These are phyloP conservation scores for Nigrograna mackinnonii DNA, from an alignment of 2,329 filamentous ascomycete species.

Conservation along the genomic window DNA sequence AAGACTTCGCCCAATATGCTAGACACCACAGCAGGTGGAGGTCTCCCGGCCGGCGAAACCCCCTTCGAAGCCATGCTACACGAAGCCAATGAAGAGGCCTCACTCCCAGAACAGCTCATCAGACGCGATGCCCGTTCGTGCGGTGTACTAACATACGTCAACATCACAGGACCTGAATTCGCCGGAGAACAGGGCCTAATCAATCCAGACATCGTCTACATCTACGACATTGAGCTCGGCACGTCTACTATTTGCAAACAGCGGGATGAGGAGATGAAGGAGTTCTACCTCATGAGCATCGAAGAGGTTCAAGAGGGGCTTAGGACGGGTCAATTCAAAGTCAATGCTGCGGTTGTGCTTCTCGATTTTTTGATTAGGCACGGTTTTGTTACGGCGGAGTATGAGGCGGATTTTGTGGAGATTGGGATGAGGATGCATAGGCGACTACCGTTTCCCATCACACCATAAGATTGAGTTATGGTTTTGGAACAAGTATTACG, in stretches of 20 bases:
- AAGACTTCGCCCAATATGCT: not conserved
- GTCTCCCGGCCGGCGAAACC: constrained; percentile 16
- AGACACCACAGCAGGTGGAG: constrained; percentile 7
- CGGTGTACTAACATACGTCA: not conserved
- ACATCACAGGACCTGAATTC: not conserved
- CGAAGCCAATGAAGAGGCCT: constrained; percentile 31
- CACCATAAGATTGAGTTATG: too few relatives aligned
- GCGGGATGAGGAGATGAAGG: constrained; percentile 2
- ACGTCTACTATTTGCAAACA: constrained; percentile 22
- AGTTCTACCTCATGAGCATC: not conserved
- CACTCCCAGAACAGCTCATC: constrained; percentile 18
- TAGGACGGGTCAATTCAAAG: not conserved
- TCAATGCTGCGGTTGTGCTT: not conserved
- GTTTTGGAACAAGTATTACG: too few relatives aligned
- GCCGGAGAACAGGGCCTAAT: constrained; percentile 17
- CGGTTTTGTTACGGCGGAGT: not conserved
- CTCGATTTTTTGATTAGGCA: not conserved
- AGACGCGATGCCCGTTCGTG: constrained; percentile 9
- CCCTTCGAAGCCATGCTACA: constrained; percentile 27
- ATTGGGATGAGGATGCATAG: not conserved
- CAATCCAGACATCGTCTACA: constrained; percentile 35
- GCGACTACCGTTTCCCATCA: not conserved
- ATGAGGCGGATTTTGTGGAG: not conserved
- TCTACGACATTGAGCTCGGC: constrained; percentile 36
- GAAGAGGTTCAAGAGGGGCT: not conserved